phyloP scores from a whole-genome alignment of 1,284 basidiomycete species.

The Anthracocystis setariae region DNA sequence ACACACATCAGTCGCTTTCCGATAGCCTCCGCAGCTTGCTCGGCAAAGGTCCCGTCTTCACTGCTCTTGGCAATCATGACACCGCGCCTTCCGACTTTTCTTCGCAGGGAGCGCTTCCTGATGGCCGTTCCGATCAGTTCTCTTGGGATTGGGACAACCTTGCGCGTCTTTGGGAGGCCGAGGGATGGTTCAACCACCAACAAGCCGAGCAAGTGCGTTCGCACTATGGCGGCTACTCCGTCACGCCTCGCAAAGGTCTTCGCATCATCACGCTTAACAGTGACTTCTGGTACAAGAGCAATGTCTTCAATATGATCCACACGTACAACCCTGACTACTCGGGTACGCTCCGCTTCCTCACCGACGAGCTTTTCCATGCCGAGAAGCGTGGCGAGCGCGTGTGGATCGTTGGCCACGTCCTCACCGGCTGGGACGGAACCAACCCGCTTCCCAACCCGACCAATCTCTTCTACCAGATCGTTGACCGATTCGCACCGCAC shows the following conservation, averaged over 20 bases:
- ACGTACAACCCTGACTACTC: constrained; percentile 77
- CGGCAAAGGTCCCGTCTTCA: constrained; percentile 60
- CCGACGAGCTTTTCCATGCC: constrained; percentile 77
- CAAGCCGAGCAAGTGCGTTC: constrained; percentile 74
- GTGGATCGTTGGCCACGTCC: constrained; percentile 83
- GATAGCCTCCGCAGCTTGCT: constrained; percentile 55
- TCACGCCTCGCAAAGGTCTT: constrained; percentile 76
- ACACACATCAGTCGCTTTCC: constrained; percentile 64
- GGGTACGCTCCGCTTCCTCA: constrained; percentile 80
- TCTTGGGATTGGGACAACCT: constrained; percentile 66
- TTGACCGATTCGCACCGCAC: constrained; percentile 80
- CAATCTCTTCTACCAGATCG: constrained; percentile 70
- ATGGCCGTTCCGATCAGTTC: constrained; percentile 55
- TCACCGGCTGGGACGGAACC: constrained; percentile 76
- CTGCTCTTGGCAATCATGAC: constrained; percentile 67
- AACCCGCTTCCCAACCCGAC: constrained; percentile 72
- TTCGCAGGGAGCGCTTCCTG: constrained; percentile 52
- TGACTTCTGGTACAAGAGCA: constrained; percentile 70
- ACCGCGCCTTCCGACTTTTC: constrained; percentile 58
- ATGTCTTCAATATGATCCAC: constrained; percentile 82
- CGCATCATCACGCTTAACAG: constrained; percentile 81
- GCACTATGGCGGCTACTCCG: constrained; percentile 81
- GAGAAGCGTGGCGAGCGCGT: constrained; percentile 69
- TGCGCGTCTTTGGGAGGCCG: constrained; percentile 61
- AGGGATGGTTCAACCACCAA: constrained; percentile 76